These are phyloP conservation scores for Desmodesmus armatus DNA, from an alignment of 139 green algal genomes.

Conservation along the genomic window DNA sequence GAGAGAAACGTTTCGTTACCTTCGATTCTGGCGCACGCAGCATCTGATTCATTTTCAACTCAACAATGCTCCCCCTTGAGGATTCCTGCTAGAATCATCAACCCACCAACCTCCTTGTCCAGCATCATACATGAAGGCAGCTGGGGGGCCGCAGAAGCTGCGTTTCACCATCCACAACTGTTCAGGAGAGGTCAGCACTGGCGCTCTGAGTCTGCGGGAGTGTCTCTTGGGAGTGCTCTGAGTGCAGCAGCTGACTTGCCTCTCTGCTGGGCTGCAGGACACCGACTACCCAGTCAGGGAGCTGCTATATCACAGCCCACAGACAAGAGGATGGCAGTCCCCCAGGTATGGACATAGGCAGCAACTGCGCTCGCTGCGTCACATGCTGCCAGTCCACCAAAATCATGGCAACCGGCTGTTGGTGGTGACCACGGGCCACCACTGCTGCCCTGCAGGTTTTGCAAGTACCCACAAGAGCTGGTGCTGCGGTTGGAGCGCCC, in stretches of 20 bases:
- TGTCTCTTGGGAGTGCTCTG: neutral
- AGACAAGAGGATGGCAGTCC: conserved; percentile 88
- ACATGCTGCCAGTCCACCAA: neutral
- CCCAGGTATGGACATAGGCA: conserved; percentile 64
- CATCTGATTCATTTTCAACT: too few relatives aligned
- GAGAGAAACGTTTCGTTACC: too few relatives aligned
- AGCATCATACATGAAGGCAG: conserved; percentile 69
- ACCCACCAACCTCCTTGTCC: too few relatives aligned
- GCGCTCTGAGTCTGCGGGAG: neutral
- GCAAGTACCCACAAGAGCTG: conserved; percentile 89
- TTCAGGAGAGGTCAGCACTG: conserved; percentile 58
- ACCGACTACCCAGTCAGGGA: conserved; percentile 83
- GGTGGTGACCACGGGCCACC: too few relatives aligned
- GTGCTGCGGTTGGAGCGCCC: conserved; percentile 76
- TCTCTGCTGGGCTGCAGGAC: conserved; percentile 63
- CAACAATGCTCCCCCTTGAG: too few relatives aligned
- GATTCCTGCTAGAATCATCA: too few relatives aligned
- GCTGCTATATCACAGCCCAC: conserved; percentile 80
- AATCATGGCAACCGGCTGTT: neutral
- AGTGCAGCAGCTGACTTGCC: neutral
- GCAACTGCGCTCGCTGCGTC: neutral
- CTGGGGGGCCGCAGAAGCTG: conserved; percentile 64
- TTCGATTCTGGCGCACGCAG: too few relatives aligned
- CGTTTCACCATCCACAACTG: conserved; percentile 64
- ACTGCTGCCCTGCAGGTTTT: conserved; percentile 73